Evolutionary conservation across 1,284 basidiomycete genomes (phyloP).

Genomic region (Puccinia horiana): DNA sequence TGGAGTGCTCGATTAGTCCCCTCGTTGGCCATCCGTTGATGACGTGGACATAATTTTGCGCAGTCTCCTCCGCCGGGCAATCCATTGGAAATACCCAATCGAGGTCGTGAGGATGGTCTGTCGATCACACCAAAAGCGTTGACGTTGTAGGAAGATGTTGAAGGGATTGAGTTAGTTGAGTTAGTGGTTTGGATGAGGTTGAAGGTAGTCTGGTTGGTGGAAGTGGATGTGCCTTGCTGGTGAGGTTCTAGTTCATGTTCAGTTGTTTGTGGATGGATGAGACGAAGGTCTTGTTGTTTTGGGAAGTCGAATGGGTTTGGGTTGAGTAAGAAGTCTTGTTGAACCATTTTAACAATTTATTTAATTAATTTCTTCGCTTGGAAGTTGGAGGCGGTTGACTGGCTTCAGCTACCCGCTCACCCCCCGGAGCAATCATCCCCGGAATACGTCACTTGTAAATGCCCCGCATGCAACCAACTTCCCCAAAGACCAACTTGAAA

Average conservation of each 20-base stretch:
- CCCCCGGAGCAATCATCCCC: too few species aligned
- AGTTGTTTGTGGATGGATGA: not conserved
- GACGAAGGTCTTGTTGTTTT: not conserved
- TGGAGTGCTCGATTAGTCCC: conserved; percentile 90
- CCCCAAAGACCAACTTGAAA: too few species aligned
- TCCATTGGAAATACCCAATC: conserved; percentile 23
- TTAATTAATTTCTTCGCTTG: too few species aligned
- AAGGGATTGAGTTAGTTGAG: not conserved
- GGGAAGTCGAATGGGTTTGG: conserved; percentile 42
- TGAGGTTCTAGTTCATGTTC: not conserved
- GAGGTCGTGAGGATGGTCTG: not conserved
- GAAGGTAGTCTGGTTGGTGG: not conserved
- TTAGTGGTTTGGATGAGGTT: not conserved
- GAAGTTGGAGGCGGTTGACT: too few species aligned
- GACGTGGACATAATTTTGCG: conserved; percentile 81
- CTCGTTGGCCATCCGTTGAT: conserved; percentile 97
- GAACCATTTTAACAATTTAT: too few species aligned
- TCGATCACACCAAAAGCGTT: conserved; percentile 43
- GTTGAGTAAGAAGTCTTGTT: conserved; percentile 34
- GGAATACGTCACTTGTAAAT: too few species aligned
- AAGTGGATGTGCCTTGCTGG: not conserved
- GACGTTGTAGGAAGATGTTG: conserved; percentile 27
- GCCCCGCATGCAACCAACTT: too few species aligned
- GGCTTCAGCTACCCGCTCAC: too few species aligned
- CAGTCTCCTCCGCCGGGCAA: conserved; percentile 57